Percentiles rank a stretch among this genome's conserved stretches.
These are phyloP conservation scores for Pythium phragmiticola DNA, from an alignment of 352 stramenopile genomes.

Conservation along the genomic window DNA sequence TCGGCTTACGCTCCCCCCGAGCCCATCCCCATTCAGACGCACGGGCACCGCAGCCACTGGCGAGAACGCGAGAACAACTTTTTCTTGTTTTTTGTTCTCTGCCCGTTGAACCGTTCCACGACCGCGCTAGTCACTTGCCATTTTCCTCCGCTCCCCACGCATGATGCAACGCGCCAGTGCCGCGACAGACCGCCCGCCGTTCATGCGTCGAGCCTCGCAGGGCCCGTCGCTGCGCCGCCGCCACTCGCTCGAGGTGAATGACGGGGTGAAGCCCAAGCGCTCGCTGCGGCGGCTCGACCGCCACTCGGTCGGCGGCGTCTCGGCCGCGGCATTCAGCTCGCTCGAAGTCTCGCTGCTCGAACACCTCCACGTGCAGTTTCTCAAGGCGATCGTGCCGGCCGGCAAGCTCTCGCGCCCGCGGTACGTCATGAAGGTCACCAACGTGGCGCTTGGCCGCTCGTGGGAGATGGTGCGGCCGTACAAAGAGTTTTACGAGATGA, in stretches of 20 bases:
- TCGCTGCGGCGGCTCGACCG: conserved; percentile 44
- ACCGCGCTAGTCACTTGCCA: neutral
- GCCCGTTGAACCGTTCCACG: neutral
- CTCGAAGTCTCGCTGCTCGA: conserved; percentile 72
- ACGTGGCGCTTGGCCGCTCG: conserved; percentile 57
- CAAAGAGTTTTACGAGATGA: conserved; percentile 78
- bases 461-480: conserved; percentile 84
- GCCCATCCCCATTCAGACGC: neutral
- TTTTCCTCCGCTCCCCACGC: neutral
- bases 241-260: conserved; percentile 20
- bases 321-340: conserved; percentile 28
- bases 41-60: neutral
- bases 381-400: conserved; percentile 75
- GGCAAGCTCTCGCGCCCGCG: conserved; percentile 65
- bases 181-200: conserved; percentile 10
- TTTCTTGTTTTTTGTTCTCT: neutral
- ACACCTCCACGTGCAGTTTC: conserved; percentile 74
- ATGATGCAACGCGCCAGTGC: neutral
- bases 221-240: conserved; percentile 14
- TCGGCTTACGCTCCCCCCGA: neutral
- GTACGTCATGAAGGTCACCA: conserved; percentile 81
- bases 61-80: neutral
- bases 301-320: conserved; percentile 33
- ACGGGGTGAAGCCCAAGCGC: conserved; percentile 4
- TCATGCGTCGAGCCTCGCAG: conserved; percentile 2